Evolutionary conservation across 441 rosid species (phyloP).

Genomic region (Erysimum cheiri): DNA sequence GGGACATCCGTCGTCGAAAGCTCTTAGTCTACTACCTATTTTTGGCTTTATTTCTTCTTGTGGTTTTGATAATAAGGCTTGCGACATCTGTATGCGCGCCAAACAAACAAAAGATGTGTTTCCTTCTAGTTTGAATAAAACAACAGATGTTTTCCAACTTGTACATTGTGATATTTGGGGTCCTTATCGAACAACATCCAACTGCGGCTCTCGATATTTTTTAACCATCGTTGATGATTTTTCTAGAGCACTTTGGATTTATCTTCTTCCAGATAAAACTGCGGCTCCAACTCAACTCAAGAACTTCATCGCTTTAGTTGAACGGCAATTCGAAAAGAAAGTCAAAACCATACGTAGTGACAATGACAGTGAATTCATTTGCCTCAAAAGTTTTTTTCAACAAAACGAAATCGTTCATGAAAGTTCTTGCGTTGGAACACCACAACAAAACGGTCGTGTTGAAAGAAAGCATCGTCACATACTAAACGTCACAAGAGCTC

Average conservation of each 20-base stretch:
- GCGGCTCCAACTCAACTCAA: not conserved
- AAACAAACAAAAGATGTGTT: not conserved
- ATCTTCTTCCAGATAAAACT: not conserved
- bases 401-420: rapidly evolving
- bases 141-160: not conserved
- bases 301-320: not conserved
- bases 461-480: not conserved
- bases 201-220: not conserved
- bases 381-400: rapidly evolving
- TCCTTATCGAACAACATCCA: not conserved
- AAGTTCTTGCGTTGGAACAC: not conserved
- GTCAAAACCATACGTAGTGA: not conserved
- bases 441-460: not conserved
- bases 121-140: no score
- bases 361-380: not conserved
- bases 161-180: not conserved
- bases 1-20: not conserved
- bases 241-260: not conserved
- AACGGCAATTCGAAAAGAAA: not conserved
- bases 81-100: not conserved
- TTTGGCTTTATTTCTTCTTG: not conserved
- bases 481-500: not conserved
- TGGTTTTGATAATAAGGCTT: not conserved
- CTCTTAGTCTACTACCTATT: not conserved
- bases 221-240: not conserved